phyloP scores from a whole-genome alignment of 331 rosid genomes.

The Rhamnella rubrinervis region DNA sequence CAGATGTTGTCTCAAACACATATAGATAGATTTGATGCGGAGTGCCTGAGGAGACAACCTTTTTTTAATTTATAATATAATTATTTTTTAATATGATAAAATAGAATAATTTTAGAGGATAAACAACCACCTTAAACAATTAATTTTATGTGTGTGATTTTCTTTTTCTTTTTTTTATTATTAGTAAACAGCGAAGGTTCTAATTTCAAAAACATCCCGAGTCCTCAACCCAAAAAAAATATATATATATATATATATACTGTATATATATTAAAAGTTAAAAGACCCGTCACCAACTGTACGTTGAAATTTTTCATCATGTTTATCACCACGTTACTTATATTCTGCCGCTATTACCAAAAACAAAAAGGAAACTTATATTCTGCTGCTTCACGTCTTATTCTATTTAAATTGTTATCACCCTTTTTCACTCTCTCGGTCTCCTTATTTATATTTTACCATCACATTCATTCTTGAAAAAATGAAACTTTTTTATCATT shows the following conservation, averaged over 20 bases:
- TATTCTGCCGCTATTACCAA: constrained; percentile 3
- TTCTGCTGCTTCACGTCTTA: constrained; percentile 21
- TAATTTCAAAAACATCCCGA: too few relatives aligned
- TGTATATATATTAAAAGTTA: not conserved
- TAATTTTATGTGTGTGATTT: not conserved
- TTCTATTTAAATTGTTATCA: not conserved
- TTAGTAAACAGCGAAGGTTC: not conserved
- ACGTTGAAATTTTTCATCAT: not conserved
- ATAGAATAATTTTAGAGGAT: constrained; percentile 6
- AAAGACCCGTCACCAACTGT: constrained; percentile 2
- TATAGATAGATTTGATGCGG: too few relatives aligned
- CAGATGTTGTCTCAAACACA: constrained; percentile 2
- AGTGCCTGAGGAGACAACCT: not conserved
- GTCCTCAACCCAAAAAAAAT: too few relatives aligned
- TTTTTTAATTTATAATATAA: not conserved
- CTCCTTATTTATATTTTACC: not conserved
- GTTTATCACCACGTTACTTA: not conserved
- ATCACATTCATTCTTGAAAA: too few relatives aligned
- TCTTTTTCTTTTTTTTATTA: not conserved
- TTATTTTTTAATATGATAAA: not conserved
- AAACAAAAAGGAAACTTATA: not conserved
- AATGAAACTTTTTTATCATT: too few relatives aligned
- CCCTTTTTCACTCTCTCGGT: not conserved
- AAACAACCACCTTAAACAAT: not conserved
- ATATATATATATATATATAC: too few relatives aligned